phyloP scores from a whole-genome alignment of 768 basidiomycete genomes.

The Rhodotorula babjevae region DNA sequence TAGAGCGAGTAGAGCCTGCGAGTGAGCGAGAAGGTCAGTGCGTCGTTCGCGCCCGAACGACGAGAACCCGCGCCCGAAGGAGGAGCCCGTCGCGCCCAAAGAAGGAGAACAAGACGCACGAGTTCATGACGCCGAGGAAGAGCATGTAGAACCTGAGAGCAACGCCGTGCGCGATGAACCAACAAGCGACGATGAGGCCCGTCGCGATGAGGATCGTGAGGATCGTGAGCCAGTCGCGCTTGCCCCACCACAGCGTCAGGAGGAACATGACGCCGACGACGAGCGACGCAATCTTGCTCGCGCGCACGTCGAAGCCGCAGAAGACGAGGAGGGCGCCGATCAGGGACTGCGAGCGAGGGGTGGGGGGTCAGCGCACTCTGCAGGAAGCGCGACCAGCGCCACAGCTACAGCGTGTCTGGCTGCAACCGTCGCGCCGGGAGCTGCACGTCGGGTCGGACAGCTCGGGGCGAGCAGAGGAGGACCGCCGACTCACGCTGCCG shows the following conservation, averaged over 20 bases:
- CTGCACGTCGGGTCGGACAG: too few species aligned
- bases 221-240: slow-evolving; percentile 61
- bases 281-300: slow-evolving; percentile 75
- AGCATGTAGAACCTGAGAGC: slow-evolving; percentile 61
- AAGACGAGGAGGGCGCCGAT: slow-evolving; percentile 83
- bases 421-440: too few species aligned
- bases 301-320: slow-evolving; percentile 67
- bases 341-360: slow-evolving; percentile 45
- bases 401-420: too few species aligned
- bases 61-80: too few species aligned
- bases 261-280: slow-evolving; percentile 79
- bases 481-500: slow-evolving; percentile 47
- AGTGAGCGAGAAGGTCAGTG: not conserved
- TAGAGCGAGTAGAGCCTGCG: too few species aligned
- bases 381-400: too few species aligned
- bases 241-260: slow-evolving; percentile 56
- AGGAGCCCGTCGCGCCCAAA: too few species aligned
- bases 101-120: slow-evolving; percentile 54
- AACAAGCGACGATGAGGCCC: slow-evolving; percentile 71
- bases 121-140: slow-evolving; percentile 35
- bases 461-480: not conserved
- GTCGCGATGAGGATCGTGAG: slow-evolving; percentile 70
- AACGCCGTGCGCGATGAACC: slow-evolving; percentile 64
- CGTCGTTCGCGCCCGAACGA: not conserved
- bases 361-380: not conserved